phyloP scores from a whole-genome alignment of 352 stramenopile genomes.

The Phytophthora hybrid region DNA sequence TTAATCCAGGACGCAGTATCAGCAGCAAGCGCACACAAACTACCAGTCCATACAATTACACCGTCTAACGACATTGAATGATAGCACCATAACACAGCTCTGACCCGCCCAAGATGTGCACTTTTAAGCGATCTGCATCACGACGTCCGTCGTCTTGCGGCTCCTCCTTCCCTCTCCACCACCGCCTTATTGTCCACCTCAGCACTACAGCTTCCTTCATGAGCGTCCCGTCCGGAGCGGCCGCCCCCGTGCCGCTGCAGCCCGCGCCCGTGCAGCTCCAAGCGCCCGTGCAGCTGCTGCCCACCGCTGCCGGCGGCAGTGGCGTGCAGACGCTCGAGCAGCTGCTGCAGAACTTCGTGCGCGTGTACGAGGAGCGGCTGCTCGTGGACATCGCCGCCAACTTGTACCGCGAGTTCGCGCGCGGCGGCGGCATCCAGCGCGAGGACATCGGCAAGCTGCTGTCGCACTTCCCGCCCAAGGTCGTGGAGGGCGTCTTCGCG shows the following conservation, averaged over 20 bases:
- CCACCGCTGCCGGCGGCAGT: not conserved
- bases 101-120: constrained; percentile 11
- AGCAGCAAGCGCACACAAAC: not conserved
- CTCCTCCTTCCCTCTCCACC: not conserved
- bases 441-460: constrained; percentile 43
- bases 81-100: not conserved
- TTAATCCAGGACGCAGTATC: constrained; percentile 9
- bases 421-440: constrained; percentile 41
- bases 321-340: constrained; percentile 34
- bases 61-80: not conserved
- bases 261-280: constrained; percentile 21
- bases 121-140: constrained; percentile 9
- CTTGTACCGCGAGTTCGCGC: constrained; percentile 44
- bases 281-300: not conserved
- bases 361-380: constrained; percentile 48
- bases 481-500: constrained; percentile 41
- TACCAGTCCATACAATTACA: not conserved
- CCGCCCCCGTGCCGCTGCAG: constrained; percentile 29
- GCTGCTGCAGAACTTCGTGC: constrained; percentile 40
- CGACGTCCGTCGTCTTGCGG: constrained; percentile 1
- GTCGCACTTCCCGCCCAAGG: constrained; percentile 41
- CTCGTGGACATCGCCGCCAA: constrained; percentile 50
- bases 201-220: constrained; percentile 2
- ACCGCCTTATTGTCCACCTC: too few relatives aligned
- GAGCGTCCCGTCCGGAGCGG: constrained; percentile 35